Conservation (phyloP, 441 rosid genomes). For the Metrosideros polymorpha region DNA sequence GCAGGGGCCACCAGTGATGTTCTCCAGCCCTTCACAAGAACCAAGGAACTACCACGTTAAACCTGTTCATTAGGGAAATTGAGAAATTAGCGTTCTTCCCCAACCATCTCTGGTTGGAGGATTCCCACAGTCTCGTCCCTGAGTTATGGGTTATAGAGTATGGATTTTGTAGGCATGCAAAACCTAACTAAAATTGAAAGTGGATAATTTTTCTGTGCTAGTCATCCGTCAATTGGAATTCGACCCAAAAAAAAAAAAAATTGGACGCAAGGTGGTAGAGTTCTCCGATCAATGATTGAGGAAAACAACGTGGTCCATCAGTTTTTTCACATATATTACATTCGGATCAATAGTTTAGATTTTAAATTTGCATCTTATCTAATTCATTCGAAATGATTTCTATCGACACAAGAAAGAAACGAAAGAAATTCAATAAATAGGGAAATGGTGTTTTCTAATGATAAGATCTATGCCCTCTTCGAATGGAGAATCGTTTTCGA, state of each 20-base stretch:
- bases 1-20: neutral
- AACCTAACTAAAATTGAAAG: neutral
- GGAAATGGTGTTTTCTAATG: neutral
- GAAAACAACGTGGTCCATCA: neutral
- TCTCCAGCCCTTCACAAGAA: neutral
- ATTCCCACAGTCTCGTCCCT: neutral
- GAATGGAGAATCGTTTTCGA: neutral
- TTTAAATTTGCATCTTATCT: accelerated
- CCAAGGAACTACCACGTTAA: neutral
- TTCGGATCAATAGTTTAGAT: neutral
- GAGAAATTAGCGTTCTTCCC: neutral
- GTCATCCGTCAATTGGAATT: too few relatives aligned
- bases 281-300: accelerated
- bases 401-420: neutral
- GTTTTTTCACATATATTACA: neutral
- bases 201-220: neutral
- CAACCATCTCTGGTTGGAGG: neutral
- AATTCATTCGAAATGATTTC: too few relatives aligned
- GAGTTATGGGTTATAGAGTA: neutral
- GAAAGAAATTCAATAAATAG: neutral
- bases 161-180: neutral
- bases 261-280: neutral
- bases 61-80: neutral
- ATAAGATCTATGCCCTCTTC: neutral
- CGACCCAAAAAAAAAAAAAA: too few relatives aligned